Conservation (phyloP, 345 rosid species). For the Hypericum perforatum region DNA sequence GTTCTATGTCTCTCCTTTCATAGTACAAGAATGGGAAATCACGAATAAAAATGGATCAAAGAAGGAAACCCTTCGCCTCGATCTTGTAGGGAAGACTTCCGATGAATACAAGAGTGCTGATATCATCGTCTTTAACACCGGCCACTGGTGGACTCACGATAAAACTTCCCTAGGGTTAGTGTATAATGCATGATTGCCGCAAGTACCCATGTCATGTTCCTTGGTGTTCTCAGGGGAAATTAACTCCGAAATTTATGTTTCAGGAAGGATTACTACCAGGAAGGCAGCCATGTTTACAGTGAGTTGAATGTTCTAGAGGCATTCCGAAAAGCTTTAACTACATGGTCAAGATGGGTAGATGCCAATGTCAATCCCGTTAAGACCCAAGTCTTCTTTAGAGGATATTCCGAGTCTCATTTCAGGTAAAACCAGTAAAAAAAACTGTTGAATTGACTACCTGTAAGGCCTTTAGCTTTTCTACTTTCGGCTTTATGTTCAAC, state of each 20-base stretch:
- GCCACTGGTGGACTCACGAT: slow-evolving; percentile 60
- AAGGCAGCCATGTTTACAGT: slow-evolving; percentile 24
- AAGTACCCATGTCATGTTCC: background rate
- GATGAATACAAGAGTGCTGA: slow-evolving; percentile 32
- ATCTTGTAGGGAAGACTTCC: slow-evolving; percentile 24
- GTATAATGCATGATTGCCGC: background rate
- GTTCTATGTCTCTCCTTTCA: slow-evolving; percentile 20
- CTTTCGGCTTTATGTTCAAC: no score
- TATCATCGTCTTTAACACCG: slow-evolving; percentile 39
- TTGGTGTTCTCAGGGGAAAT: background rate
- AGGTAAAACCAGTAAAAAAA: background rate
- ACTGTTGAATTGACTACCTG: background rate
- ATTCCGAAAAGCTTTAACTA: background rate
- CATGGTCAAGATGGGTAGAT: slow-evolving; percentile 3
- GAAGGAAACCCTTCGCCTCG: slow-evolving; percentile 39
- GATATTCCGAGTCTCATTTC: slow-evolving; percentile 1
- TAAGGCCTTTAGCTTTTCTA: background rate
- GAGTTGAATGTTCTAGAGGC: slow-evolving; percentile 26
- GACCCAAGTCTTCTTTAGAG: slow-evolving; percentile 1
- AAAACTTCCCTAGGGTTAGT: slow-evolving; percentile 38
- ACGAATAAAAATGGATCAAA: slow-evolving; percentile 14
- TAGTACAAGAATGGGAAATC: slow-evolving; percentile 27
- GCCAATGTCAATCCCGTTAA: background rate
- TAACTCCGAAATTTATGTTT: background rate
- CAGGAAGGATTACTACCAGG: slow-evolving; percentile 42